A percentile compares a stretch with the other conserved stretches of the same genome.
Evolutionary conservation across 2,329 filamentous ascomycete genomes (phyloP).

Genomic region (Pseudogymnoascus sp.): DNA sequence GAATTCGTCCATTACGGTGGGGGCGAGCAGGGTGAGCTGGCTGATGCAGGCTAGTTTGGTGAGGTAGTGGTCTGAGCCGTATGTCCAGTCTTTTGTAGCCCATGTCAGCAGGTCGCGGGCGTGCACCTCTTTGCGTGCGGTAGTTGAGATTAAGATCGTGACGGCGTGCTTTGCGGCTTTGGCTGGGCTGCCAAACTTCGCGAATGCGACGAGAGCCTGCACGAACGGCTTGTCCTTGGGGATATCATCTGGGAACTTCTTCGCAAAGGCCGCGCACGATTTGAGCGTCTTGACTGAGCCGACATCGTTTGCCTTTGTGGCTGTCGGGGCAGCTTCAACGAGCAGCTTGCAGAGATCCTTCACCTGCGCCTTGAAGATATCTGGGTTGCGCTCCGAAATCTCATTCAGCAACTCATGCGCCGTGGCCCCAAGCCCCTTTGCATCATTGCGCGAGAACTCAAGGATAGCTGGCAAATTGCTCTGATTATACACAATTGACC

Average conservation of each 20-base stretch:
- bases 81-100: conserved; percentile 64
- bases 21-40: conserved; percentile 67
- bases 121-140: conserved; percentile 72
- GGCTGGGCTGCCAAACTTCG: conserved; percentile 70
- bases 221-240: conserved; percentile 72
- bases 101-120: conserved; percentile 74
- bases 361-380: conserved; percentile 86
- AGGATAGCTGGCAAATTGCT: conserved; percentile 90
- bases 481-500: conserved; percentile 82
- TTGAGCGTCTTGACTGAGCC: conserved; percentile 84
- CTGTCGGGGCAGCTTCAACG: conserved; percentile 67
- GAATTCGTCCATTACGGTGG: conserved; percentile 62
- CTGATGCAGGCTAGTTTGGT: conserved; percentile 63
- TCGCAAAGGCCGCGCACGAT: conserved; percentile 85
- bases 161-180: conserved; percentile 89
- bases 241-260: conserved; percentile 75
- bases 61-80: conserved; percentile 65
- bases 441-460: conserved; percentile 75
- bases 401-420: conserved; percentile 87
- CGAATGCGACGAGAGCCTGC: conserved; percentile 73
- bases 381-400: conserved; percentile 81
- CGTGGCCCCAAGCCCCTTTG: conserved; percentile 64
- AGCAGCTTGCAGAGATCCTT: conserved; percentile 84
- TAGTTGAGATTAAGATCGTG: conserved; percentile 67
- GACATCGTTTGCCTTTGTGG: conserved; percentile 57